Conservation (phyloP, 2,329 filamentous ascomycete genomes). For the Paecilomyces sp. region DNA sequence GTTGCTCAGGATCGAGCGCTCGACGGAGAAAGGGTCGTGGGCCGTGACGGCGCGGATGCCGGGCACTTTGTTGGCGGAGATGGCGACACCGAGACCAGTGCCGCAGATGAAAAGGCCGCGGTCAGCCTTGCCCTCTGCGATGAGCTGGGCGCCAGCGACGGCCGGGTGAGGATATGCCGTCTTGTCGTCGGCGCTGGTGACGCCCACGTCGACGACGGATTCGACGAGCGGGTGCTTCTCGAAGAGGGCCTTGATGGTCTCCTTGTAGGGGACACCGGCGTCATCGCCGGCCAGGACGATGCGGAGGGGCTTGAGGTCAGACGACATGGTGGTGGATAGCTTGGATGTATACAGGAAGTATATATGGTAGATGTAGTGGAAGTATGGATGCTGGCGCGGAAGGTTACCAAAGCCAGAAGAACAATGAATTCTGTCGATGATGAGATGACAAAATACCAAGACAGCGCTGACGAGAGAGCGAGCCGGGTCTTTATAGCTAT, state of each 20-base stretch:
- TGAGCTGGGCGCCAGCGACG: conserved; percentile 58
- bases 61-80: conserved; percentile 80
- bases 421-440: not conserved
- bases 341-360: too few species aligned
- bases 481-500: not conserved
- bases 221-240: conserved; percentile 59
- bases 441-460: not conserved
- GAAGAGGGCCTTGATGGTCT: conserved; percentile 67
- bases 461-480: not conserved
- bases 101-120: conserved; percentile 74
- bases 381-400: not conserved
- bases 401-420: not conserved
- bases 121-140: conserved; percentile 52
- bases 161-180: conserved; percentile 77
- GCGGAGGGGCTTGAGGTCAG: conserved; percentile 39
- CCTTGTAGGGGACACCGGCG: conserved; percentile 72
- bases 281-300: conserved; percentile 62
- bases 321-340: conserved; percentile 17
- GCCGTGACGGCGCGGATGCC: conserved; percentile 83
- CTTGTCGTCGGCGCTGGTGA: conserved; percentile 59
- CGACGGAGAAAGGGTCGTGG: conserved; percentile 78
- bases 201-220: conserved; percentile 67
- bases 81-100: conserved; percentile 79
- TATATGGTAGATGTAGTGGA: too few species aligned
- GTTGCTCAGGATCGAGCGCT: conserved; percentile 73